Percentiles rank a stretch among this genome's conserved stretches.
These are phyloP conservation scores for Cyberlindnera galapagoensis DNA, from an alignment of 805 yeast species.

Conservation along the genomic window DNA sequence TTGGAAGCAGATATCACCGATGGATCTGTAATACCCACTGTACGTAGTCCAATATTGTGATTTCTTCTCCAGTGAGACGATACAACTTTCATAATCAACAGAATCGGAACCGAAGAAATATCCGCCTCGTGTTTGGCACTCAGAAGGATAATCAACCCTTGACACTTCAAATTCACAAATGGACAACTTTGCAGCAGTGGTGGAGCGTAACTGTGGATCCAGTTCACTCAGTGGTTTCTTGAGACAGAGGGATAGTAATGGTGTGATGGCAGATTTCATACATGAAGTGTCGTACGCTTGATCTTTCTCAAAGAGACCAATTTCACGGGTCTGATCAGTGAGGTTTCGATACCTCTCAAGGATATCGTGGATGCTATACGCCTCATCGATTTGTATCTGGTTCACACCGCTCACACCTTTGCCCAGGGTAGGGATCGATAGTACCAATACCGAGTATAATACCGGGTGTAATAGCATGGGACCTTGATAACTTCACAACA, in stretches of 20 bases:
- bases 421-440: too few relatives aligned
- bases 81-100: slow-evolving; percentile 29
- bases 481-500: too few relatives aligned
- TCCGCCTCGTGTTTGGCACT: slow-evolving; percentile 16
- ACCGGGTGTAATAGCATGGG: too few relatives aligned
- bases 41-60: slow-evolving; percentile 72
- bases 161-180: slow-evolving; percentile 50
- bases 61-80: slow-evolving; percentile 33
- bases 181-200: slow-evolving; percentile 42
- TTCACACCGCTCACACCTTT: too few relatives aligned
- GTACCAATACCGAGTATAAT: too few relatives aligned
- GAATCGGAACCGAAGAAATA: slow-evolving; percentile 19
- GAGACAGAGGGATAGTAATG: slow-evolving; percentile 36
- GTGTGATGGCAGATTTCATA: slow-evolving; percentile 33
- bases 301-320: slow-evolving; percentile 5
- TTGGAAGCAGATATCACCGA: slow-evolving; percentile 47
- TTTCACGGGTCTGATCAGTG: slow-evolving; percentile 8
- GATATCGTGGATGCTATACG: slow-evolving; percentile 18
- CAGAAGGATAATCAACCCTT: slow-evolving; percentile 27
- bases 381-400: neutral
- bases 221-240: slow-evolving; percentile 34
- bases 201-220: slow-evolving; percentile 27
- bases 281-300: slow-evolving; percentile 25
- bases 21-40: slow-evolving; percentile 55
- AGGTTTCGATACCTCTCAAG: slow-evolving; percentile 13